Evolutionary conservation across 768 basidiomycete species (phyloP), one percentile per base, ranked within the genome.

Genomic region (Porpolomopsis calyptriformis): DNA sequence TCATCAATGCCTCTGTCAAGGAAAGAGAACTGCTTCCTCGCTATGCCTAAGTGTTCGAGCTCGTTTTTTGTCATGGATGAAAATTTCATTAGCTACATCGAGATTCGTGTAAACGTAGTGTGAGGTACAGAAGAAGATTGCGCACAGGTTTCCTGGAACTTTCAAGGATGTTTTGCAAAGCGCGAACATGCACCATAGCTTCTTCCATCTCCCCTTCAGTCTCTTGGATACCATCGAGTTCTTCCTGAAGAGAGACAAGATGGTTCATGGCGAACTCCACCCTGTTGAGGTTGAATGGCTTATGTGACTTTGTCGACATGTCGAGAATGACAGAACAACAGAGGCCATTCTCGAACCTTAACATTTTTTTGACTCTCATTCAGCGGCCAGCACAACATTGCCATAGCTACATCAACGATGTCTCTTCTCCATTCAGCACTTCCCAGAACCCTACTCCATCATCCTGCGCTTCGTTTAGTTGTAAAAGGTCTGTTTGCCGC

Each of bases 141-240:
- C 56, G 29, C 52, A 59, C 59, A 36, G 40, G 52, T 57, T 60
- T 61, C 54, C 57, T 60, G 47, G 57, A 51, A 55, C 50, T 47
- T 25, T 51, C 48, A 35, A 64, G 52, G 3, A 58, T 59, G 38
- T 54, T 40, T 51, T 59, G 51, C 48, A 61, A 47, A 12, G 54
- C 56, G 42, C 42, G 26, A 46, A 62, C 47, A 48, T 61, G 57
- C 19, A 52, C 39, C 46, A 47, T 52, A 45, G 59, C 57, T 27
- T 25, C 42, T 12, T 41, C 29, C 49, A 58, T 48, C 35, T 59
- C 52, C 16, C 49, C 56, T 46, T 53, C 53, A 12, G 57, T 59
- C 56, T 57, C 57, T 54, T 57, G 48, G 50, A 59, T 54, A 40
- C 57, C 59, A 49, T 58, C 49, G 45, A 61, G 47, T 45, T 61